These are phyloP conservation scores for Corynascus novoguineensis DNA, from an alignment of 495 filamentous ascomycete genomes.

Conservation along the genomic window DNA sequence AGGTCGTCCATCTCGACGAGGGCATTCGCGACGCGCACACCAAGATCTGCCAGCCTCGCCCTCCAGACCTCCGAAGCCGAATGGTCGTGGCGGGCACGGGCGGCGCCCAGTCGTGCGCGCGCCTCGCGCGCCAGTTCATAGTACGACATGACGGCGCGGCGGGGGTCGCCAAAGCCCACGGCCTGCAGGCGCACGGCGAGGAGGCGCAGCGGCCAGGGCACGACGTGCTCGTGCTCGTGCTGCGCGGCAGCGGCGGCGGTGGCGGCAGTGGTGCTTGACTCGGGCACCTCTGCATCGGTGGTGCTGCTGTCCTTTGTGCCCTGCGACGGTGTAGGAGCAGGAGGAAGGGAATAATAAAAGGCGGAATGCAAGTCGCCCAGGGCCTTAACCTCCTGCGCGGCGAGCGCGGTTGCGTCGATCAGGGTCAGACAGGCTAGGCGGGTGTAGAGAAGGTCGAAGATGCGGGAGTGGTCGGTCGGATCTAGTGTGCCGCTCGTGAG, in stretches of 20 bases:
- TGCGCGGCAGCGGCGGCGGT: background rate
- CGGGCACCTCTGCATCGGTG: background rate
- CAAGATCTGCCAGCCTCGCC: constrained; percentile 63
- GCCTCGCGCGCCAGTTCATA: constrained; percentile 83
- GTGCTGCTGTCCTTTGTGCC: background rate
- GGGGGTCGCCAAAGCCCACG: constrained; percentile 73
- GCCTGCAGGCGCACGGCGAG: constrained; percentile 76
- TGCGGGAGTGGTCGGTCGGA: constrained; percentile 52
- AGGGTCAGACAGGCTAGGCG: constrained; percentile 80
- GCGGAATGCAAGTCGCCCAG: constrained; percentile 72
- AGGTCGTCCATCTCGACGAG: constrained; percentile 90
- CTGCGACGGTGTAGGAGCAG: background rate
- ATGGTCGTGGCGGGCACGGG: constrained; percentile 33
- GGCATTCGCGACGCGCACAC: constrained; percentile 69
- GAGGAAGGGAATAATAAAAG: constrained; percentile 48
- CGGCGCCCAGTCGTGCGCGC: constrained; percentile 45
- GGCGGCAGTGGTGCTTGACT: background rate
- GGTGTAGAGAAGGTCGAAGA: constrained; percentile 75
- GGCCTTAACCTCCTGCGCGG: constrained; percentile 78
- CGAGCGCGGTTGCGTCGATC: constrained; percentile 59
- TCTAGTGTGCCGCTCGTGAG: constrained; percentile 45
- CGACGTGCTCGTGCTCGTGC: constrained; percentile 46
- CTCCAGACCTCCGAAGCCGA: constrained; percentile 59
- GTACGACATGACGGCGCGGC: constrained; percentile 79
- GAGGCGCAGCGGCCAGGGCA: constrained; percentile 83